These are phyloP conservation scores for Albophoma yamanashiensis DNA, from an alignment of 2,329 filamentous ascomycete species.

Conservation along the genomic window DNA sequence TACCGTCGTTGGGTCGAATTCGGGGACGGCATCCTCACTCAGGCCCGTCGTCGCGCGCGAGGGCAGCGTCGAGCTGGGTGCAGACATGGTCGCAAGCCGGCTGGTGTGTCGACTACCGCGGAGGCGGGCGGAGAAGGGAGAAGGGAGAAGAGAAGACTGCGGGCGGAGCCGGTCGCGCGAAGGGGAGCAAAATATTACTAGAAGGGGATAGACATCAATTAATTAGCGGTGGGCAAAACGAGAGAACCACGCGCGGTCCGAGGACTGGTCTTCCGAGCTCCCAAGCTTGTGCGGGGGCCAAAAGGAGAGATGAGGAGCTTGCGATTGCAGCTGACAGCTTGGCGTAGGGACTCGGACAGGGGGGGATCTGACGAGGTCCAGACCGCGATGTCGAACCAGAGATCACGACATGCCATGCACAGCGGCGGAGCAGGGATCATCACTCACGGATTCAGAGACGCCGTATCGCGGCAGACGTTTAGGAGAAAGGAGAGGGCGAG, in stretches of 20 bases:
- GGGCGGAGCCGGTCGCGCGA: background rate
- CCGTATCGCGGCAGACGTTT: background rate
- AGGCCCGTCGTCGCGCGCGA: slow-evolving; percentile 35
- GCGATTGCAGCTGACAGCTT: background rate
- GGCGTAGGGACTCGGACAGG: background rate
- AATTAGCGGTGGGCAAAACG: background rate
- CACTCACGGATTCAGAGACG: background rate
- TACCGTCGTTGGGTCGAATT: slow-evolving; percentile 47
- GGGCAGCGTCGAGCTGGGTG: slow-evolving; percentile 26
- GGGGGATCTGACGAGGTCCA: background rate
- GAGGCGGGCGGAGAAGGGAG: background rate
- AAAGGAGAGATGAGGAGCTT: background rate
- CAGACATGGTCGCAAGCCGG: slow-evolving; percentile 13
- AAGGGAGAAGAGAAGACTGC: background rate
- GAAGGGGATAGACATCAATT: background rate
- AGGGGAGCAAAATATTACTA: background rate
- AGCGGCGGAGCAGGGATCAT: background rate
- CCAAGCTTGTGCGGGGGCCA: background rate
- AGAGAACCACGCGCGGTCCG: background rate
- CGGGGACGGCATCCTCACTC: slow-evolving; percentile 48
- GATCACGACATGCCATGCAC: background rate
- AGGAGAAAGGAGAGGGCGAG: background rate
- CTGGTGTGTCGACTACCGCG: background rate
- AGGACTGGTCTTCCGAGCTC: background rate
- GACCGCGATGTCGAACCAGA: background rate